phyloP scores from a whole-genome alignment of 2,329 filamentous ascomycete species.

The Aureobasidium sp. region DNA sequence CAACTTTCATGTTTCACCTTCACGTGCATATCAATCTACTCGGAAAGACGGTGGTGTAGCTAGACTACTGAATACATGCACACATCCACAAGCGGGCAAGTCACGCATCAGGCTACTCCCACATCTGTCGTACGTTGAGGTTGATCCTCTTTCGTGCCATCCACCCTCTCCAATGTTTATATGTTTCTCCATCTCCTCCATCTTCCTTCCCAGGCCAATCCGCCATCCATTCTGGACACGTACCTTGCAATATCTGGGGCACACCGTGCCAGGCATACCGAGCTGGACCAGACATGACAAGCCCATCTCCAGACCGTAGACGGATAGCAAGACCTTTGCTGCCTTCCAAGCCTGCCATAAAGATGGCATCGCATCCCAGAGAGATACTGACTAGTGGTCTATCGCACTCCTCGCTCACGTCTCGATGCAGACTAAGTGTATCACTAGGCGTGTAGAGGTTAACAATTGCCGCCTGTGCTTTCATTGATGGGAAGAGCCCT shows the following conservation, averaged over 20 bases:
- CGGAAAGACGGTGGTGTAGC: neutral
- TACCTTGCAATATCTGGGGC: constrained; percentile 71
- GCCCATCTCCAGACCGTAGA: constrained; percentile 74
- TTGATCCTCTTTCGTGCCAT: constrained; percentile 84
- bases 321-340: constrained; percentile 46
- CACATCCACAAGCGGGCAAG: neutral
- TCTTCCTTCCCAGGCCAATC: constrained; percentile 57
- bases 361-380: constrained; percentile 82
- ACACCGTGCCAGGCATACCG: constrained; percentile 94
- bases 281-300: constrained; percentile 77
- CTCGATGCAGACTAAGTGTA: constrained; percentile 84
- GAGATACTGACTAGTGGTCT: constrained; percentile 76
- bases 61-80: neutral
- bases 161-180: constrained; percentile 72
- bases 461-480: constrained; percentile 81
- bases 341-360: constrained; percentile 61
- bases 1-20: neutral
- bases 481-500: constrained; percentile 65
- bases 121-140: constrained; percentile 87
- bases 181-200: constrained; percentile 31
- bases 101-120: constrained; percentile 29
- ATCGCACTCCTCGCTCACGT: constrained; percentile 79
- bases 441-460: constrained; percentile 90
- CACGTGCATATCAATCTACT: neutral
- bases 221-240: constrained; percentile 66